phyloP scores from a whole-genome alignment of 345 rosid genomes.

The Conringia planisiliqua region DNA sequence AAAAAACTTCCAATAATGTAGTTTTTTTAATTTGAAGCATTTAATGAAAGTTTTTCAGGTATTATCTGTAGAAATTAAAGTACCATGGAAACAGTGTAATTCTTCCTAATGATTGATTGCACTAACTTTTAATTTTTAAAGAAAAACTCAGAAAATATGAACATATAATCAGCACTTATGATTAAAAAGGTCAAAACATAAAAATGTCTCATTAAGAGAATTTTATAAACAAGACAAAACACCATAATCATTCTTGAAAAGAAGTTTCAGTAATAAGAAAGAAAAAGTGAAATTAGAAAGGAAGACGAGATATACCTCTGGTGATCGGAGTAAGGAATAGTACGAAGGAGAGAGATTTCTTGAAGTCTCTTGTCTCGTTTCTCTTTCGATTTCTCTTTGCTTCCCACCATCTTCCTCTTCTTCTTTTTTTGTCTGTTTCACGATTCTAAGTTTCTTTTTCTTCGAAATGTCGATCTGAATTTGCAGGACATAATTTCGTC shows the following conservation, averaged over 20 bases:
- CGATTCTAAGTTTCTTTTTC: not conserved
- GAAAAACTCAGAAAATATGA: not conserved
- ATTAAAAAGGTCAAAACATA: not conserved
- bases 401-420: slow-evolving; percentile 43
- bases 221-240: not conserved
- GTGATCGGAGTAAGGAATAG: slow-evolving; percentile 91
- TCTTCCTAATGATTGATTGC: too few relatives aligned
- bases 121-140: too few relatives aligned
- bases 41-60: too few relatives aligned
- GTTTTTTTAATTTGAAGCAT: too few relatives aligned
- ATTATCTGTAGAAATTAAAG: too few relatives aligned
- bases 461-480: not conserved
- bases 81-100: too few relatives aligned
- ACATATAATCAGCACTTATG: not conserved
- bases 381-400: slow-evolving; percentile 58
- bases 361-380: slow-evolving; percentile 76
- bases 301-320: slow-evolving; percentile 50
- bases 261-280: not conserved
- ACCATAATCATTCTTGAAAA: not conserved
- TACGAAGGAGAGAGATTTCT: slow-evolving; percentile 79
- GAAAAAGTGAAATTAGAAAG: not conserved
- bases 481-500: not conserved
- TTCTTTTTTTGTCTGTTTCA: not conserved
- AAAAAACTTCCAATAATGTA: too few relatives aligned
- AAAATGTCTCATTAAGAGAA: not conserved